Conservation (phyloP, 352 stramenopile species). For the Labyrinthula sp. region DNA sequence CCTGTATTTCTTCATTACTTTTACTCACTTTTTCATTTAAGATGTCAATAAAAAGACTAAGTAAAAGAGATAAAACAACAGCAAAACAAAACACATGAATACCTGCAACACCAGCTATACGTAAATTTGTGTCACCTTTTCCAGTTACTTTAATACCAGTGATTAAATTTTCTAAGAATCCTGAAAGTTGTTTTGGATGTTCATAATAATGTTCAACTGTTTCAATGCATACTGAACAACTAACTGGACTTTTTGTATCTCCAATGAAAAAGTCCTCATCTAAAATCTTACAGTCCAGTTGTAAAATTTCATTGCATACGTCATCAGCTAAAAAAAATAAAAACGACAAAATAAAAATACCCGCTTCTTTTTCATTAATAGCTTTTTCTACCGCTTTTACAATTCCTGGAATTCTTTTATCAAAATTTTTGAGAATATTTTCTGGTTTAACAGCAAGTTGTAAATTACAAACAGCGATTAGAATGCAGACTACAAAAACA, state of each 20-base stretch:
- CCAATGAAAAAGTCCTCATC: conserved; percentile 34
- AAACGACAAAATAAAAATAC: conserved; percentile 37
- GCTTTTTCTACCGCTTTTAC: conserved; percentile 32
- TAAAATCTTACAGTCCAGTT: conserved; percentile 30
- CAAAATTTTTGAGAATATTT: conserved; percentile 35
- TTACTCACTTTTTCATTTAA: conserved; percentile 34
- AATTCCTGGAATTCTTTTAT: conserved; percentile 36
- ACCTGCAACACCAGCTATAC: conserved; percentile 39
- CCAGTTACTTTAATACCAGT: conserved; percentile 37
- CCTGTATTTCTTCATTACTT: conserved; percentile 17
- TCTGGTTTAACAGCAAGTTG: conserved; percentile 40
- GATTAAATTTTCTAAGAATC: conserved; percentile 33
- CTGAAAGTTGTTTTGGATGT: conserved; percentile 35
- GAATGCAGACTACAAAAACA: conserved; percentile 44
- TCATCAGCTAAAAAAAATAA: no score
- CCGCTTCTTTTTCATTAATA: conserved; percentile 30
- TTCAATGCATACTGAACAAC: conserved; percentile 36
- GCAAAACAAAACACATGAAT: conserved; percentile 45
- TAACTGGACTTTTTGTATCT: no score
- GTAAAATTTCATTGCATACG: conserved; percentile 34
- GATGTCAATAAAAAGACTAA: conserved; percentile 40
- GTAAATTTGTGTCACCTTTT: conserved; percentile 35
- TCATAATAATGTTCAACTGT: conserved; percentile 35
- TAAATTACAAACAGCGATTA: conserved; percentile 43
- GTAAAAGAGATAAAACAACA: conserved; percentile 43